Base-by-base conservation (phyloP, 257 asterid genomes). In the Dorcoceras hygrometricum region DNA sequence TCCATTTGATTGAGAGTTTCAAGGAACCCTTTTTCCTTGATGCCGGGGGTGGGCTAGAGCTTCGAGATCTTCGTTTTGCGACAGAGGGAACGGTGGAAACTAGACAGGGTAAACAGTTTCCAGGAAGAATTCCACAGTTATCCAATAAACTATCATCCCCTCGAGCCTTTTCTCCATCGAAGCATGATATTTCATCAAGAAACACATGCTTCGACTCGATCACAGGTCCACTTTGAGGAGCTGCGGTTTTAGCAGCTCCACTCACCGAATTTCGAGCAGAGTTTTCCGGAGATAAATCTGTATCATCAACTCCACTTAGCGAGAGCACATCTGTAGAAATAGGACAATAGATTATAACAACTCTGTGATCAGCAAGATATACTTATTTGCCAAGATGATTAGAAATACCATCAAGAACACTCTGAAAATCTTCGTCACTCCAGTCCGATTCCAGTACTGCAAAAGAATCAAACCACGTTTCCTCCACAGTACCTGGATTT, bases 351-450 rank as follows among this genome's bases (percentile, higher is more conserved):
- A 39, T 11, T 39, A 39, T 4, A 39, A 39, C n/a, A n/a, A n/a
- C 16, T 36, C 1, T 11, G 12, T 11, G 5, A 39, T 39, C 4
- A 39, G 50, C 18, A 12, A 39, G 50, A 39, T 12, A 11, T 39
- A 39, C 18, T 11, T 11, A 11, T 1, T 39, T 2, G 5, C 50
- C 16, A 61, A 18, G 18, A 67, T 50, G 36, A 23, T 48, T 56
- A 10, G 23, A 32, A 66, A 23, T 77, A 94, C 99, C 99, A 81
- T 94, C 99, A 2, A 96, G 87, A 55, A 87, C 79, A 64, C 99
- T 94, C 66, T 82, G 95, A 76, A 81, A 94, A 75, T 94, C 99
- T 50, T 94, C 99, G 24, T 90, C 96, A 22, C 98, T 90, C 77
- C 89, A 84, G 54, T 94, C 99, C 2, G 91, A 87, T 62, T 94